Base-by-base conservation (phyloP, 306 rosid genomes). In the Trifolium repens region DNA sequence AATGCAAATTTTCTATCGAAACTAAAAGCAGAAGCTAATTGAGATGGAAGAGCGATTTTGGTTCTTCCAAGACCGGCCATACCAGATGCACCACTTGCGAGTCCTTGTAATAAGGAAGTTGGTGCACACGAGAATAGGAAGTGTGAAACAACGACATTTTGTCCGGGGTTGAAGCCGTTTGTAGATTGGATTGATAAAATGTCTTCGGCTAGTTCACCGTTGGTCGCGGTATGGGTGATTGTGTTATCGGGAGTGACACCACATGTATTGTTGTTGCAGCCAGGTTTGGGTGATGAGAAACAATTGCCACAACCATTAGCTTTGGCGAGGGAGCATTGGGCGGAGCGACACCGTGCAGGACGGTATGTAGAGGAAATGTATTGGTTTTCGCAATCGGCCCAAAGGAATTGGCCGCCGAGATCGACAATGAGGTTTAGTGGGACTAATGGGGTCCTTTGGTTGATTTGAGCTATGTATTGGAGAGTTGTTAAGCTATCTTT, bases 241-340 rank as follows among this genome's bases (percentile, higher is more conserved):
- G 84, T 83, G 84, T 89, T 89, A 79, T 69, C 93, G 0, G 93
- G 89, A 0, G 0, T 0, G 73, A 83, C 35, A 14, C 91, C 75
- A 55, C 91, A 85, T 0, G 93, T 85, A 76, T 87, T 83, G 87
- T 87, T 89, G 84, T 89, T 89, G 84, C 93, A 89, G 5, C 91
- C 91, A 0, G 91, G 91, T 32, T 46, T 79, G 1, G 89, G 89
- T 2, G 85, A 44, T 1, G 91, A 83, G 69, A 74, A 83, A 76
- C 93, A 89, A 2, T 83, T 77, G 2, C 91, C 88, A 67, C 93
- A 89, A 34, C 79, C 22, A 34, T 1, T 5, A 15, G 55, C 0
- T 22, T 72, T 11, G 24, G 89, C 93, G 3, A 87, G 87, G 0
- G 91, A 87, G 87, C 93, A 89, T 30, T 81, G 88, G 76, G 88